phyloP scores from a whole-genome alignment of 495 filamentous ascomycete species.

The Neurospora terricola region DNA sequence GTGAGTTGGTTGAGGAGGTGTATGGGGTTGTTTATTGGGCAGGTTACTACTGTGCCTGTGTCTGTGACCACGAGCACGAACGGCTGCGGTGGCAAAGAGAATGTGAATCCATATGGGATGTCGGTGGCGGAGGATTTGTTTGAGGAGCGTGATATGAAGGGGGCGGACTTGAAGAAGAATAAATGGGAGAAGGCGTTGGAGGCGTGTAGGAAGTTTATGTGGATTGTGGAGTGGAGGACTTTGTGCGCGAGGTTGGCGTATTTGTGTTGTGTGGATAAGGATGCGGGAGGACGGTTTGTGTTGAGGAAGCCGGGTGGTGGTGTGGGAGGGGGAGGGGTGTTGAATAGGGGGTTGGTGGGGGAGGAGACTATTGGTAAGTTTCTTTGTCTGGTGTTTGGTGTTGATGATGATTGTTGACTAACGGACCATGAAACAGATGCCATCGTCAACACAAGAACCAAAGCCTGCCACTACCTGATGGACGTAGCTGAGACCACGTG shows the following conservation, averaged over 20 bases:
- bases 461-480: neutral
- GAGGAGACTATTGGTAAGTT: neutral
- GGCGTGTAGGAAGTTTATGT: slow-evolving; percentile 1
- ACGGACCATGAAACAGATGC: neutral
- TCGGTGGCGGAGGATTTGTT: neutral
- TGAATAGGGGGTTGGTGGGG: neutral
- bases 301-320: slow-evolving; percentile 4
- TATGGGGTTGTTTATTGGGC: neutral
- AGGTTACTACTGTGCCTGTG: neutral
- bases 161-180: neutral
- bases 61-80: neutral
- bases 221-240: neutral
- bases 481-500: neutral
- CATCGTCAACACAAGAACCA: neutral
- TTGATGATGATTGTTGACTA: neutral
- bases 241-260: slow-evolving; percentile 4
- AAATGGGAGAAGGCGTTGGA: slow-evolving; percentile 1
- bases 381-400: neutral
- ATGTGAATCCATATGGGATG: neutral
- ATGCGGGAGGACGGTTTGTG: neutral
- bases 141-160: neutral
- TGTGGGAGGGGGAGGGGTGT: neutral
- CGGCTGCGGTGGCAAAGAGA: neutral
- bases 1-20: slow-evolving; percentile 1
- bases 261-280: slow-evolving; percentile 1